Base-by-base conservation (phyloP, 306 rosid species). In the Quercus aquifolioides region DNA sequence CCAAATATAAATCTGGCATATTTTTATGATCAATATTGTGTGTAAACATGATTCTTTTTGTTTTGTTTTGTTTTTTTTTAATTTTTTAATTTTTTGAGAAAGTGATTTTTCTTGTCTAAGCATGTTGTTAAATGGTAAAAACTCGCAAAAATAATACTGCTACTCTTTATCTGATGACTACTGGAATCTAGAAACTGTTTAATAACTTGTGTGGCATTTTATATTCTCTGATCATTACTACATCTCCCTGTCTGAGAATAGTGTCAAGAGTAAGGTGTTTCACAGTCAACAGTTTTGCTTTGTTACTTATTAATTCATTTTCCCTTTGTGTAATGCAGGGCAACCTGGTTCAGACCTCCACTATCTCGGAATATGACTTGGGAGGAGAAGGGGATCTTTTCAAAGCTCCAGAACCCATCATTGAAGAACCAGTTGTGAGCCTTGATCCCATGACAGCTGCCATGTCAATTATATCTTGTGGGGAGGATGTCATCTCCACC, bases 371-470 rank as follows among this genome's bases (percentile, higher is more conserved):
- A 62, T 95, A 89, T 83, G 97, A 93, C 85, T 83, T 89, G 86
- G 97, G 93, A 71, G 96, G 87, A 56, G 98, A 96, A 76, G 97
- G 99, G 43, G 99, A 96, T 83, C 89, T 96, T 55, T 96, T 96
- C 84, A 91, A 91, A 83, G 99, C 99, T 62, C 99, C 99, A 1
- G 96, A 93, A 82, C 96, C 88, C 0, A 88, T 95, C 55, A 73
- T 91, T 14, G 97, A 90, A 85, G 99, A 95, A 57, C 86, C 89
- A 2, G 55, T 75, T 51, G 69, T 83, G 78, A 83, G 88, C 81
- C 73, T 88, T 33, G 90, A 91, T 89, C 93, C 89, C 63, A 80
- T 95, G 91, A 76, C 89, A 43, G 92, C 91, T 2, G 86, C 93
- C 63, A 89, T 94, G 33, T 89, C 98, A 5, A 88, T 96, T 92